Evolutionary conservation across 495 filamentous ascomycete genomes (phyloP).

Genomic region (Tuber melanosporum): DNA sequence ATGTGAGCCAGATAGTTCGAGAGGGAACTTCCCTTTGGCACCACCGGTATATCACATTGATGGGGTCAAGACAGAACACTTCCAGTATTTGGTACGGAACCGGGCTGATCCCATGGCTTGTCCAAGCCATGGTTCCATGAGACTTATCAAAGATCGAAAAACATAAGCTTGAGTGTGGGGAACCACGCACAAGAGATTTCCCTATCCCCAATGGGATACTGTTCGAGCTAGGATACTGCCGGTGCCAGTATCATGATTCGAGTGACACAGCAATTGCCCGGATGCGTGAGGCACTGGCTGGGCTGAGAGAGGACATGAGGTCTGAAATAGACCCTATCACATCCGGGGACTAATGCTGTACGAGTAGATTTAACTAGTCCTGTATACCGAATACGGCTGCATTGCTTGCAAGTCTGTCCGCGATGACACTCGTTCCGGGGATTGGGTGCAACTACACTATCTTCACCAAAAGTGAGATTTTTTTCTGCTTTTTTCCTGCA

Average conservation of each 20-base stretch:
- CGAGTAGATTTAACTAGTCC: not conserved
- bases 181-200: not conserved
- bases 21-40: not conserved
- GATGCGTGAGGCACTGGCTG: not conserved
- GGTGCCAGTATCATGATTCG: not conserved
- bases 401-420: not conserved
- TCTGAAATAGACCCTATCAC: conserved; percentile 3
- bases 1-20: not conserved
- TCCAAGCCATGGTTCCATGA: not conserved
- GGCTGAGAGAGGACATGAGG: not conserved
- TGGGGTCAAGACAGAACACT: not conserved
- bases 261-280: not conserved
- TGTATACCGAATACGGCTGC: not conserved
- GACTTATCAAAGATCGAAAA: not conserved
- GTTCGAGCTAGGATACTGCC: not conserved
- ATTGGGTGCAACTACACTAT: not conserved
- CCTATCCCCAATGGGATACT: not conserved
- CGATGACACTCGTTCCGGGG: not conserved
- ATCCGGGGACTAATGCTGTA: not conserved
- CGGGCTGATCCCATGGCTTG: not conserved
- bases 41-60: not conserved
- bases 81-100: not conserved
- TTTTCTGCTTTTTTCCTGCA: not conserved
- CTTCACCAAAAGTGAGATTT: not conserved
- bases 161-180: conserved; percentile 1